Base-by-base conservation (phyloP, 192 early-diverging fungal genomes). In the Umbelopsis isabellina region DNA sequence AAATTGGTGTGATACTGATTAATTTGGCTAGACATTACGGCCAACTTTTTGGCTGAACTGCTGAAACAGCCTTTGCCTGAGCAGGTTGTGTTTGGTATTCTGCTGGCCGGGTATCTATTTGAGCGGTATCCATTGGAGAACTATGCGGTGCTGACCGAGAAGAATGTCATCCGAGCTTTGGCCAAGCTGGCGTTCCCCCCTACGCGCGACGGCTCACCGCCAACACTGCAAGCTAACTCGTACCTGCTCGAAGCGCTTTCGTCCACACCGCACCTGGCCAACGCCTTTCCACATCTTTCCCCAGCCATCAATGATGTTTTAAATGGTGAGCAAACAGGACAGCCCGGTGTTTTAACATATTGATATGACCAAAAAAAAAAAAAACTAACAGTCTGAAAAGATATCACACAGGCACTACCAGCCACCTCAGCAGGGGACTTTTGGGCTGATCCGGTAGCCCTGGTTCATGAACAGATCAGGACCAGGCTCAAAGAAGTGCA, bases 31-130 rank as follows among this genome's bases (percentile, higher is more conserved):
- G 77, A 89, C 48, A 83, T 86, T 12, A 82, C 84, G 41, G 64
- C 80, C 13, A 82, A 85, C 64, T 88, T 87, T 78, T 74, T 90
- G 13, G 72, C 82, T 0, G 87, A 90, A 67, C 78, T 90, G 27
- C 73, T 88, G 21, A 72, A 70, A 27, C 84, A 85, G 22, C 85
- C 85, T 3, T 65, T 78, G 30, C 23, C 75, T 0, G 72, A 82
- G 12, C 74, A 79, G 21, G 80, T 82, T 66, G 76, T 84, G 6
- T 88, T 88, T 82, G 87, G 76, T 6, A 61, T 83, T 44, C 71
- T 76, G 10, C 75, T 88, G 16, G 79, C 80, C 8, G 77, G 75
- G 20, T 47, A 73, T 51, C 67, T 88, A 21, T 81, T 70, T 50
- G 74, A 82, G 45, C 82, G 79, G 52, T 88, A 86, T 46, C 87